These are phyloP conservation scores for Ceriops decandra DNA, from an alignment of 345 rosid species.

Conservation along the genomic window DNA sequence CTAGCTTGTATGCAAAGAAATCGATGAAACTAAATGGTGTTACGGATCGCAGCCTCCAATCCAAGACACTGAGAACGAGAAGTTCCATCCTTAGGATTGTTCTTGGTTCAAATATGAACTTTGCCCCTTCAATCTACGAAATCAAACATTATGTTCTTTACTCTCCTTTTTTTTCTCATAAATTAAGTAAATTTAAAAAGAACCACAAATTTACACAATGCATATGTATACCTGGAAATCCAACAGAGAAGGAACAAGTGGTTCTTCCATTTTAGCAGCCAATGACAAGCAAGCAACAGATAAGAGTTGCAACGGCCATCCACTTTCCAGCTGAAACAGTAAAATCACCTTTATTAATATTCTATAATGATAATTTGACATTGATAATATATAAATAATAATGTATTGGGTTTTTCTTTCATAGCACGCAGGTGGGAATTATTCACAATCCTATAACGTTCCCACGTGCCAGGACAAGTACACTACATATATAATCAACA, in stretches of 20 bases:
- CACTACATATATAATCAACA: background rate
- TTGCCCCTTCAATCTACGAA: slow-evolving; percentile 67
- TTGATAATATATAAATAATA: no score
- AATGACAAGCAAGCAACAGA: slow-evolving; percentile 91
- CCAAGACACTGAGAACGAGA: slow-evolving; percentile 69
- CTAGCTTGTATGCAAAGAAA: slow-evolving; percentile 88
- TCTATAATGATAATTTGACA: no score
- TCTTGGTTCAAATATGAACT: slow-evolving; percentile 72
- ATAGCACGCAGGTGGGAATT: no score
- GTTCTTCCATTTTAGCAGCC: slow-evolving; percentile 99
- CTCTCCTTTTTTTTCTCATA: no score
- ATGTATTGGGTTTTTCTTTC: no score
- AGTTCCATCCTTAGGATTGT: slow-evolving; percentile 90
- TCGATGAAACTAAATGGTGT: slow-evolving; percentile 78
- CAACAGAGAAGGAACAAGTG: slow-evolving; percentile 77
- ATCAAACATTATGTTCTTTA: background rate
- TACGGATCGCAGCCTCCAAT: slow-evolving; percentile 94
- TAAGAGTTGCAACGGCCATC: slow-evolving; percentile 93
- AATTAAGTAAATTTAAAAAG: no score
- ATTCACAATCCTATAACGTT: no score
- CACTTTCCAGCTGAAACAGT: slow-evolving; percentile 50
- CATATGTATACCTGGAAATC: slow-evolving; percentile 67
- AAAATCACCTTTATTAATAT: background rate
- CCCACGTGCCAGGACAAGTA: background rate
- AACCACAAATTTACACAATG: background rate